Conservation (phyloP, 306 rosid species). For the Fagus sylvatica region DNA sequence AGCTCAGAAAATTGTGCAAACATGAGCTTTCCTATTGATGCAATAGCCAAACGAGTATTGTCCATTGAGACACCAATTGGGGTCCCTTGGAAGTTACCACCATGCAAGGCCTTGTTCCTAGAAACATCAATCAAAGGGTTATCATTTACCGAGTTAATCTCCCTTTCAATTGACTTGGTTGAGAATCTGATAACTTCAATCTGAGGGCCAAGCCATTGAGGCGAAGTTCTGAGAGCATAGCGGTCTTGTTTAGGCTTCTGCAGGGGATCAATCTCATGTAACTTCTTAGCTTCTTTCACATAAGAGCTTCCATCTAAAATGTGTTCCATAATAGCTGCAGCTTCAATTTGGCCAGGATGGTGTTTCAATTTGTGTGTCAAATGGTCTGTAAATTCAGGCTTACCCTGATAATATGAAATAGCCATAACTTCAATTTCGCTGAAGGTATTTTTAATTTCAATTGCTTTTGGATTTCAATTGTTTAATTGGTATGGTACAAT, state of each 20-base stretch:
- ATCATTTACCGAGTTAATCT: slow-evolving; percentile 51
- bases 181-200: slow-evolving; percentile 44
- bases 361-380: slow-evolving; percentile 46
- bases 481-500: no score
- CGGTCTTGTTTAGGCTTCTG: slow-evolving; percentile 50
- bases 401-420: no score
- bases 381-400: slow-evolving; percentile 42
- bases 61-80: slow-evolving; percentile 58
- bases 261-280: slow-evolving; percentile 34
- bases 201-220: slow-evolving; percentile 58
- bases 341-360: slow-evolving; percentile 52
- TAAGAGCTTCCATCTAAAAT: slow-evolving; percentile 48
- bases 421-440: no score
- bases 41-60: slow-evolving; percentile 41
- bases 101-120: slow-evolving; percentile 27
- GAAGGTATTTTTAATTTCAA: no score
- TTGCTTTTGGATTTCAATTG: no score
- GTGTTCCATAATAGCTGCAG: slow-evolving; percentile 50
- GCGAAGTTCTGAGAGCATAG: slow-evolving; percentile 49
- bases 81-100: slow-evolving; percentile 56
- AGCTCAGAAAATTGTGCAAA: slow-evolving; percentile 54
- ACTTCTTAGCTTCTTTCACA: slow-evolving; percentile 18
- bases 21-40: slow-evolving; percentile 50
- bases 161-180: slow-evolving; percentile 45
- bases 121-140: slow-evolving; percentile 49